Evolutionary conservation across 805 yeast species (phyloP).

Genomic region (Kuraishia cidri): DNA sequence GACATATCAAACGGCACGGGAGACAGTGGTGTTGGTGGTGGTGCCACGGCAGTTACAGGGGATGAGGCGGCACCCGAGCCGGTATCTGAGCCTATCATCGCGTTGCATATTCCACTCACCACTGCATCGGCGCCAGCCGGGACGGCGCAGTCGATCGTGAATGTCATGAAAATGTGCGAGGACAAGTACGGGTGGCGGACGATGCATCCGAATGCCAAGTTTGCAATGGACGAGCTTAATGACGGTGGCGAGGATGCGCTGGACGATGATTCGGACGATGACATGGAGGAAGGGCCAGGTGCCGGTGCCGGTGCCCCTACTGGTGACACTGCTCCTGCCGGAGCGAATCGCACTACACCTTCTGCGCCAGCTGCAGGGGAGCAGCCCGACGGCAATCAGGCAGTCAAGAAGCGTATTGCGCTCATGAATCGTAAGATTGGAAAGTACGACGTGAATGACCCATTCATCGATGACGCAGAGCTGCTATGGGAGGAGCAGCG

Average conservation of each 20-base stretch:
- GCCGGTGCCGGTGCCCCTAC: constrained; percentile 3
- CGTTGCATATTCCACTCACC: constrained; percentile 42
- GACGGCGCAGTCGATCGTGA: constrained; percentile 56
- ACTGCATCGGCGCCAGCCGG: constrained; percentile 41
- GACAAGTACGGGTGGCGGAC: constrained; percentile 77
- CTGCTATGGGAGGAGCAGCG: constrained; percentile 88
- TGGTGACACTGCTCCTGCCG: not conserved
- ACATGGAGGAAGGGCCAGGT: constrained; percentile 22
- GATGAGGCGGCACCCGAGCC: not conserved
- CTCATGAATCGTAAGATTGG: constrained; percentile 76
- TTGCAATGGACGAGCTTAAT: constrained; percentile 43
- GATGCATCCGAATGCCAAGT: constrained; percentile 58
- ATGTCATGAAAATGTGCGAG: constrained; percentile 67
- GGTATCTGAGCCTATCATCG: constrained; percentile 45
- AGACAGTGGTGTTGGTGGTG: not conserved
- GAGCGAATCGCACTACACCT: constrained; percentile 9
- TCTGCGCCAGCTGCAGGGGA: constrained; percentile 29
- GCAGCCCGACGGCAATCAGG: constrained; percentile 27
- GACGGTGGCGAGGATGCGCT: constrained; percentile 42
- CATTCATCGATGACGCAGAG: constrained; percentile 94
- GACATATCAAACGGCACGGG: not conserved
- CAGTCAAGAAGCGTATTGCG: constrained; percentile 31
- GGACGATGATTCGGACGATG: constrained; percentile 36
- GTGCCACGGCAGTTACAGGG: not conserved
- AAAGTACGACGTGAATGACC: constrained; percentile 87